Conservation (phyloP, 2,329 filamentous ascomycete species). For the Sporothrix dimorphospora region DNA sequence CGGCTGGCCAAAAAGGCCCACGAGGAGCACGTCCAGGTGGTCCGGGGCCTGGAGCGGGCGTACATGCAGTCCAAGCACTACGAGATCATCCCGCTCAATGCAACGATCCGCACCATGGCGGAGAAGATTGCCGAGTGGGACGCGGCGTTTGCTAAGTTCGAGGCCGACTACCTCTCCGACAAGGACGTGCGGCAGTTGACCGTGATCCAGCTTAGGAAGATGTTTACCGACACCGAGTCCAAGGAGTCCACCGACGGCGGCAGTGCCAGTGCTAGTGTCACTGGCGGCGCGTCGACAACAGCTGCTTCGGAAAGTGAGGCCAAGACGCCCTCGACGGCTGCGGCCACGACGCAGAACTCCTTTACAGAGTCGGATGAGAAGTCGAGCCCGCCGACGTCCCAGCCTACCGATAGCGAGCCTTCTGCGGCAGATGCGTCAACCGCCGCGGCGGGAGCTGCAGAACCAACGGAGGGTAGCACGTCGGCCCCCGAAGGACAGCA, state of each 20-base stretch:
- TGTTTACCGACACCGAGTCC: slow-evolving; percentile 90
- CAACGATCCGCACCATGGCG: slow-evolving; percentile 84
- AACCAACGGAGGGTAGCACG: background rate
- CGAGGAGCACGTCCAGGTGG: slow-evolving; percentile 76
- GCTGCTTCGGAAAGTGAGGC: slow-evolving; percentile 5
- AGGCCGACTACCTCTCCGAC: slow-evolving; percentile 91
- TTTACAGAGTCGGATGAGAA: slow-evolving; percentile 52
- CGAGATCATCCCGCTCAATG: slow-evolving; percentile 92
- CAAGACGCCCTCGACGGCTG: slow-evolving; percentile 4
- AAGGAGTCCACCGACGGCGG: slow-evolving; percentile 65
- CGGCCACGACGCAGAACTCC: slow-evolving; percentile 23
- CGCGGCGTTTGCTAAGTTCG: slow-evolving; percentile 84
- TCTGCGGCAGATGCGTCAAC: slow-evolving; percentile 29
- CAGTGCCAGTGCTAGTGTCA: slow-evolving; percentile 34
- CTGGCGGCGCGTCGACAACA: slow-evolving; percentile 28
- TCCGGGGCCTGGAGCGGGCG: slow-evolving; percentile 79
- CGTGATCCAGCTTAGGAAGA: slow-evolving; percentile 88
- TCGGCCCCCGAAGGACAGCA: background rate
- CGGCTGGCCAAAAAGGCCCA: slow-evolving; percentile 75
- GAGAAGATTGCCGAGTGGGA: slow-evolving; percentile 96
- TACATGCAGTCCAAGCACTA: slow-evolving; percentile 96
- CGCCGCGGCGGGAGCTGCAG: background rate
- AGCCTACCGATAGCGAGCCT: slow-evolving; percentile 31
- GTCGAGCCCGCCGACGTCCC: slow-evolving; percentile 46
- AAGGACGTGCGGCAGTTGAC: slow-evolving; percentile 94